phyloP scores from a whole-genome alignment of 2,329 filamentous ascomycete genomes.

The Elsinoe ampelina region DNA sequence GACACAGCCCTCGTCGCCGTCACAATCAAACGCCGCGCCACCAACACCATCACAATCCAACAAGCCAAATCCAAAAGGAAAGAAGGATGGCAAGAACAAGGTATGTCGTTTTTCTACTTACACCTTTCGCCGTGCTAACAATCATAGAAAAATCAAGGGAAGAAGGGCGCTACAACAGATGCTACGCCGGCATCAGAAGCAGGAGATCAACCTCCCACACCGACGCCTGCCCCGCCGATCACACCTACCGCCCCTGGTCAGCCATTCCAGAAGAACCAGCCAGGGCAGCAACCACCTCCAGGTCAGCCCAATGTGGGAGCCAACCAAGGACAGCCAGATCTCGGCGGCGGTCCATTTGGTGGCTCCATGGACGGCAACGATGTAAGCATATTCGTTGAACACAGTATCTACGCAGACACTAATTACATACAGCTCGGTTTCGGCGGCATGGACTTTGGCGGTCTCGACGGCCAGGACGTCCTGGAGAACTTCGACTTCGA shows the following conservation, averaged over 20 bases:
- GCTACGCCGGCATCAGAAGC: constrained; percentile 34
- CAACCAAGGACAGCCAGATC: constrained; percentile 22
- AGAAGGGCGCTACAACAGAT: constrained; percentile 31
- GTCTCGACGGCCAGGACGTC: constrained; percentile 53
- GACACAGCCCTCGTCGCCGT: constrained; percentile 38
- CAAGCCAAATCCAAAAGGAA: constrained; percentile 63
- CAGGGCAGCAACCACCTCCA: constrained; percentile 24
- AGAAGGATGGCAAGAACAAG: constrained; percentile 64
- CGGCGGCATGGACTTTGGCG: constrained; percentile 32
- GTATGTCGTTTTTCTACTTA: constrained; percentile 40
- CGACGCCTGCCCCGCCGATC: constrained; percentile 40
- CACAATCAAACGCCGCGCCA: constrained; percentile 45
- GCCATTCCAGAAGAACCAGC: constrained; percentile 31
- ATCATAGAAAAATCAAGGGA: constrained; percentile 22
- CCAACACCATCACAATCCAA: constrained; percentile 66
- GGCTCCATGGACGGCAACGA: constrained; percentile 27
- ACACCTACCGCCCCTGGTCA: constrained; percentile 34
- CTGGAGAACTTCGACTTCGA: constrained; percentile 59
- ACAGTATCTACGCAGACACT: neutral
- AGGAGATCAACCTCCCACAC: constrained; percentile 37
- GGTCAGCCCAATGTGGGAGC: constrained; percentile 20
- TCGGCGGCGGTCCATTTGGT: constrained; percentile 34
- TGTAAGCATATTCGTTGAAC: constrained; percentile 21
- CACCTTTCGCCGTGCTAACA: constrained; percentile 19
- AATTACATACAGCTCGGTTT: constrained; percentile 25